These are phyloP conservation scores for Dendrothele bispora DNA, from an alignment of 768 basidiomycete genomes.

Conservation along the genomic window DNA sequence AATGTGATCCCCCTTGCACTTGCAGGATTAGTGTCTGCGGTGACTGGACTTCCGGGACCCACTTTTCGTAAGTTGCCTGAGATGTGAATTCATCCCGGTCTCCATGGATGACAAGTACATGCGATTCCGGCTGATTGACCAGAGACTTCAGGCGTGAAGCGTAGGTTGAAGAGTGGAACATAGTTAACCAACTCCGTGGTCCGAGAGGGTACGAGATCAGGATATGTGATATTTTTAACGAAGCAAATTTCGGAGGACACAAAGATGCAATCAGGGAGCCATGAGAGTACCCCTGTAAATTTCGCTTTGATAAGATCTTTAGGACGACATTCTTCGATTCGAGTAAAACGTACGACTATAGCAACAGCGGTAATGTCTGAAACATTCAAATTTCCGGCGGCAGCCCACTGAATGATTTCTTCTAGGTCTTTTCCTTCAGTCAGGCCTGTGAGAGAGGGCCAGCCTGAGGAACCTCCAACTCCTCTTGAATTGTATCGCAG, in stretches of 20 bases:
- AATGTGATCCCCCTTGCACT: background rate
- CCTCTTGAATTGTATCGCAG: conserved; percentile 78
- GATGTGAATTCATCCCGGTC: conserved; percentile 1
- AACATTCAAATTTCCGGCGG: conserved; percentile 32
- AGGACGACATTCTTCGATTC: background rate
- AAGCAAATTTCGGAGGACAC: conserved; percentile 50
- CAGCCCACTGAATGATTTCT: conserved; percentile 57
- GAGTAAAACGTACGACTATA: conserved; percentile 50
- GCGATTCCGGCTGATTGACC: conserved; percentile 41
- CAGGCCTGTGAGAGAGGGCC: conserved; percentile 71
- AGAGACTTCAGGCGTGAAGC: conserved; percentile 49
- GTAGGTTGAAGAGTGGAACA: conserved; percentile 63
- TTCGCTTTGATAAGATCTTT: conserved; percentile 8
- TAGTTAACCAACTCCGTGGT: conserved; percentile 63
- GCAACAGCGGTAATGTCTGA: conserved; percentile 49
- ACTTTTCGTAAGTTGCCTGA: background rate
- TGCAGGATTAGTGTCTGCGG: no score
- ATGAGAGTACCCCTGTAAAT: conserved; percentile 73
- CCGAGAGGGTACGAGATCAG: conserved; percentile 78
- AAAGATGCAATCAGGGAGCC: conserved; percentile 73
- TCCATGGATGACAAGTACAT: conserved; percentile 66
- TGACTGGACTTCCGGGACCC: background rate
- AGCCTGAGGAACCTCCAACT: conserved; percentile 72
- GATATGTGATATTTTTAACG: conserved; percentile 61
- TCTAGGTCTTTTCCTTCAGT: conserved; percentile 71